Base-by-base conservation (phyloP, 768 basidiomycete genomes). In the Boletus reticuloceps region DNA sequence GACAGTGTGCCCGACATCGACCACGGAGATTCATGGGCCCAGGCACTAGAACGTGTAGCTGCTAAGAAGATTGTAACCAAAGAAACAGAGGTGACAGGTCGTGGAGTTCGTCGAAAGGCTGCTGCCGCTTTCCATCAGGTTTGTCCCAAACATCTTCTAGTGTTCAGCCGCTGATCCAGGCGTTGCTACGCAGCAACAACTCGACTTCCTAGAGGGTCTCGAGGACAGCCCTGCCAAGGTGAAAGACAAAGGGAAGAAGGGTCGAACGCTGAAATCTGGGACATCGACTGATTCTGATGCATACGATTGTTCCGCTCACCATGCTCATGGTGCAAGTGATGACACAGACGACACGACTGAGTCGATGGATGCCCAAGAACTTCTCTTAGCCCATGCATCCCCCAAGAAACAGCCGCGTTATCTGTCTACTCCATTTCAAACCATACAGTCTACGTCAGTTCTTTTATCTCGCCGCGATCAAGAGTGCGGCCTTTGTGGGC, bases 11-110 rank as follows among this genome's bases (percentile, higher is more conserved):
- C 67, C 3, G 75, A 73, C 6, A 58, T 67, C 16, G 84, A 83
- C 44, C 78, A 85, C 51, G 78, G 75, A 31, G 87, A 92, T 68
- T 91, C 91, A n/a, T 95, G 92, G 94, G 81, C 86, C 12, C 79
- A 82, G 50, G 83, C 90, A 11, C 71, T 94, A 43, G 71, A 77
- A 51, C 75, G 73, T 36, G 77, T 80, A 49, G 76, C 74, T 48
- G 71, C 75, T 14, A 71, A 75, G 53, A 79, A 75, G 54, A 63
- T 64, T 22, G 69, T 74, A 62, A 68, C 69, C 27, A 67, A 77
- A 53, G 82, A 80, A 42, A 67, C 77, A 34, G 84, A 82, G 46
- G 69, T 72, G 40, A 86, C 84, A 3, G 91, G 90, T 42, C 83
- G 90, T 61, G 89, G 91, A 36, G 86, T 79, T 25, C 84, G 89